A percentile compares a stretch with the other conserved stretches of the same genome.
These are phyloP conservation scores for Melocanna baccifera DNA, from an alignment of 176 grass and related monocot genomes.

Conservation along the genomic window DNA sequence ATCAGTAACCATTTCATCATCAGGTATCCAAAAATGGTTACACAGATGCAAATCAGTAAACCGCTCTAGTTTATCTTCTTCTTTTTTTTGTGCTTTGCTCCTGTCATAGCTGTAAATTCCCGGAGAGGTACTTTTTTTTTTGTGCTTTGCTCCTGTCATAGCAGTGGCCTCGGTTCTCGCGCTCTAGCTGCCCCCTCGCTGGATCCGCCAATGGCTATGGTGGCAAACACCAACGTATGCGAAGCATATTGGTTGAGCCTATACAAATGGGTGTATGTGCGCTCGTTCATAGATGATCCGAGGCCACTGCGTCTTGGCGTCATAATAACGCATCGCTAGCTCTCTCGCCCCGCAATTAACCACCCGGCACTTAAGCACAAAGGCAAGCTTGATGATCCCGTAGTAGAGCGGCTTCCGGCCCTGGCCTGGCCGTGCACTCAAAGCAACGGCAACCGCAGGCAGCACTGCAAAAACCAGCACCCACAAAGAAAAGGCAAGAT, in stretches of 20 bases:
- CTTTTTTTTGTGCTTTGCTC: too few species aligned
- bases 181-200: background rate
- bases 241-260: background rate
- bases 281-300: background rate
- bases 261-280: background rate
- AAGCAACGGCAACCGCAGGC: background rate
- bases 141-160: too few species aligned
- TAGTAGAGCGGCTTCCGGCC: conserved; percentile 1
- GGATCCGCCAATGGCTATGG: background rate
- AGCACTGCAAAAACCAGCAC: background rate
- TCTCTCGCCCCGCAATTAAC: background rate
- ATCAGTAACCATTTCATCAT: too few species aligned
- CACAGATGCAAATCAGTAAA: too few species aligned
- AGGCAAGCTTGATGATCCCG: background rate
- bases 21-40: too few species aligned
- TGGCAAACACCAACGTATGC: background rate
- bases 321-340: background rate
- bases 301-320: background rate
- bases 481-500: too few species aligned
- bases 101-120: too few species aligned
- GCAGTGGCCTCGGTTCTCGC: too few species aligned
- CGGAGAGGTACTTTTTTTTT: too few species aligned
- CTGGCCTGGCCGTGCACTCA: conserved; percentile 1
- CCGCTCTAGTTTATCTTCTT: too few species aligned
- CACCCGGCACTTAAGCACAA: conserved; percentile 3